Evolutionary conservation across 768 basidiomycete species (phyloP).

Genomic region (Flagelloscypha sp.): DNA sequence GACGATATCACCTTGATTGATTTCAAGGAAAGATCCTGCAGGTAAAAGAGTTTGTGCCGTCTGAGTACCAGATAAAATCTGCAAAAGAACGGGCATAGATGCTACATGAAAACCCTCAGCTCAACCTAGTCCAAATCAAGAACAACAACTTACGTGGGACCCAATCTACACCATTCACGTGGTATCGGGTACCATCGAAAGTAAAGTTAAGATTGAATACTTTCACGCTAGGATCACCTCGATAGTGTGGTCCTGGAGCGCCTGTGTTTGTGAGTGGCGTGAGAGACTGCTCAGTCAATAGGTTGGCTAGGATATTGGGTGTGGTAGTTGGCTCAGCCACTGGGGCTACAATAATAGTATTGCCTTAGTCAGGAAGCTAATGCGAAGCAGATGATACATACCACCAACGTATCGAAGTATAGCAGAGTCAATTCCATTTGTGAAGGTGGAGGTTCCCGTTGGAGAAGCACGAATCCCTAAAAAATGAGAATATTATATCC

Average conservation of each 20-base stretch:
- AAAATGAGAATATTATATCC: neutral
- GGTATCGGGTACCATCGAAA: no score
- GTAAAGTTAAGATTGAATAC: no score
- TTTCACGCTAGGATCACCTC: constrained; percentile 10
- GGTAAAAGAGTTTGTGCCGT: constrained; percentile 22
- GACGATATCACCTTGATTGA: constrained; percentile 26
- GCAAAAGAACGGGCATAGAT: constrained; percentile 26
- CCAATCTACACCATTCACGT: no score
- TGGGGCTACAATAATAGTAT: no score
- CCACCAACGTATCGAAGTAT: constrained; percentile 33
- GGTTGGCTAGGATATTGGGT: no score
- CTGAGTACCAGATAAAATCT: constrained; percentile 29
- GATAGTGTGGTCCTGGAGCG: constrained; percentile 22
- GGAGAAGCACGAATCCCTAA: constrained; percentile 29
- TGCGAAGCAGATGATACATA: no score
- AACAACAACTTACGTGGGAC: no score
- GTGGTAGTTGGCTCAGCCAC: constrained; percentile 23
- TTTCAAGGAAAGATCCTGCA: constrained; percentile 26
- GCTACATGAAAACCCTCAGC: no score
- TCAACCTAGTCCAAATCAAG: no score
- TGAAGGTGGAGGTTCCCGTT: constrained; percentile 21
- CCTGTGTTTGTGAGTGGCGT: constrained; percentile 17
- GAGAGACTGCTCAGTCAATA: constrained; percentile 21
- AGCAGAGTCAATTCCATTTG: constrained; percentile 24
- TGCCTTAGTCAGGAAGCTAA: no score